Base-by-base conservation (phyloP, 495 filamentous ascomycete genomes). In the Pyrenula aspistea region DNA sequence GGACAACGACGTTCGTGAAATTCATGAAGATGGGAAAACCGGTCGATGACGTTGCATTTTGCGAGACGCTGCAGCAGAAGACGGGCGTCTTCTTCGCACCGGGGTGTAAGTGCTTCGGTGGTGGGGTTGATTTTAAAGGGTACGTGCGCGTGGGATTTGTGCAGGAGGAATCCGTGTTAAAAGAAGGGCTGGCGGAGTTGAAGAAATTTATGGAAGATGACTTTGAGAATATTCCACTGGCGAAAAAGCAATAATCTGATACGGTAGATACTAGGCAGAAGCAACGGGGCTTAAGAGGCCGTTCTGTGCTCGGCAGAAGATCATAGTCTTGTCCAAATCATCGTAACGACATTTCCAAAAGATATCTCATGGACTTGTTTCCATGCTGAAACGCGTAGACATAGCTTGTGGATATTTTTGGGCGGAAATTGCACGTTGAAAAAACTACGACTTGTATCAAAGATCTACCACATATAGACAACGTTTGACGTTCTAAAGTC, bases 81-180 rank as follows among this genome's bases (percentile, higher is more conserved):
- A 83, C 75, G 0, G 88, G 88, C 11, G 87, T 92, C n/a, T 76
- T 95, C 78, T 76, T 94, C 62, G 69, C 89, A 19, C 90, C 91
- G 0, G 91, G 83, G 0, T 81, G 83, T 55, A 69, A 72, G 3
- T 92, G 87, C 61, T 96, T 96, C 71, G 89, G 87, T 0, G 63
- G 74, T 2, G 79, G 79, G 1, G 68, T 68, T 31, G 86, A 93
- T 51, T 95, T 91, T 57, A 72, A 76, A 60, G 91, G 91, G 3
- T 93, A 77, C 68, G 84, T 95, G 2, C 72, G 91, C 50, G 77
- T 96, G 57, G 89, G 90, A 2, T 95, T 83, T 68, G 87, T 82
- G n/a, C 83, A 77, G 59, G 77, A 86, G 56, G 91, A 87, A 0
- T 74, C 80, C 23, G 79, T 91, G 11, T 62, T 95, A 50, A 73